Conservation (phyloP, 305 asterid genomes). For the Plantago rigida region DNA sequence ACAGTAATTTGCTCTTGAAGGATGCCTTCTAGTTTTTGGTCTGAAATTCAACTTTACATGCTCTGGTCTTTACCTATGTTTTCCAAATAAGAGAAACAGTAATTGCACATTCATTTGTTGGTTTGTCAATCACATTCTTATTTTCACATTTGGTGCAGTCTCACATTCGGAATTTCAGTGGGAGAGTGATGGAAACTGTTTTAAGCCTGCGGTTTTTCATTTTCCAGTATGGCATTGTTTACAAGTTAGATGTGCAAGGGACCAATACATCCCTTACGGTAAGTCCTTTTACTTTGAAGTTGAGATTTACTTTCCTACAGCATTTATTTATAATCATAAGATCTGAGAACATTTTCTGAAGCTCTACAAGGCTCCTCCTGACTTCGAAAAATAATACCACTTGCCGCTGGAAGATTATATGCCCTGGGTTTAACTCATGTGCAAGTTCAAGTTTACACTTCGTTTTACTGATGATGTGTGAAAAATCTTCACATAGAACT, state of each 20-base stretch:
- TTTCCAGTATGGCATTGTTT: slow-evolving; percentile 85
- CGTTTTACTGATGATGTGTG: no score
- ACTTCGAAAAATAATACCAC: no score
- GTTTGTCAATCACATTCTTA: slow-evolving; percentile 14
- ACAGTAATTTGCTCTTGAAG: no score
- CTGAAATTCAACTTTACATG: neutral
- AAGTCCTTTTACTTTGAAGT: slow-evolving; percentile 19
- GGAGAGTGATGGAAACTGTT: slow-evolving; percentile 87
- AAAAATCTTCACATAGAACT: no score
- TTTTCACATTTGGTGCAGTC: slow-evolving; percentile 49
- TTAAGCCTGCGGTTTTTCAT: slow-evolving; percentile 82
- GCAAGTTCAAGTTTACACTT: no score
- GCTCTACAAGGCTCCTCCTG: no score
- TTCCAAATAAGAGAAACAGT: slow-evolving; percentile 5
- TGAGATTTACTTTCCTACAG: neutral
- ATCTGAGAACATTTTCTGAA: no score
- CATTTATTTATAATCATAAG: slow-evolving; percentile 10
- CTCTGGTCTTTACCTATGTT: neutral
- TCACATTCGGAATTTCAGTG: slow-evolving; percentile 77
- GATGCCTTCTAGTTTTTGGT: no score
- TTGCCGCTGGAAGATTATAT: no score
- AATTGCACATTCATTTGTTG: slow-evolving; percentile 2
- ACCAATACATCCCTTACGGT: slow-evolving; percentile 71
- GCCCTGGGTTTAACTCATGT: no score
- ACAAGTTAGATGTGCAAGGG: slow-evolving; percentile 70